phyloP scores from a whole-genome alignment of 148 eudicot species.

The Fagopyrum tataricum region DNA sequence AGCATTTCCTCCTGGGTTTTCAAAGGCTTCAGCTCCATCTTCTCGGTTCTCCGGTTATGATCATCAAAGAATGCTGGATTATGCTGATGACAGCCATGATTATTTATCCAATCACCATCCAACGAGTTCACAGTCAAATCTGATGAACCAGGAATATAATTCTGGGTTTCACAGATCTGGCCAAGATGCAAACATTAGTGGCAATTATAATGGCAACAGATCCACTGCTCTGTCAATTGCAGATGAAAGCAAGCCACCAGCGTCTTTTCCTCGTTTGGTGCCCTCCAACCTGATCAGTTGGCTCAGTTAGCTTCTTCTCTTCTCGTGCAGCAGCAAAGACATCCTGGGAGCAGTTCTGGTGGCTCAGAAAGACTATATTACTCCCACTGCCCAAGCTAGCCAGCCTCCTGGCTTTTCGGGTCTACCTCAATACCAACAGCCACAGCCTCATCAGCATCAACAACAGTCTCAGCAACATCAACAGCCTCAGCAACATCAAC shows the following conservation, averaged over 20 bases:
- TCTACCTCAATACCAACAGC: slow-evolving; percentile 7
- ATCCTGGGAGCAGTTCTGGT: slow-evolving; percentile 23
- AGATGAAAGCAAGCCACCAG: slow-evolving; percentile 19
- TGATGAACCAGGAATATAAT: slow-evolving; percentile 29
- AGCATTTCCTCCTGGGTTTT: slow-evolving; percentile 21
- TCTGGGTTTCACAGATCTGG: slow-evolving; percentile 24
- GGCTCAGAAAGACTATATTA: slow-evolving; percentile 24
- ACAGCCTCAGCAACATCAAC: slow-evolving; percentile 25
- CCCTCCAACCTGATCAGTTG: slow-evolving; percentile 46
- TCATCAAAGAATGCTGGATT: slow-evolving; percentile 23
- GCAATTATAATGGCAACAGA: slow-evolving; percentile 20
- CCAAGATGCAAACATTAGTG: slow-evolving; percentile 26
- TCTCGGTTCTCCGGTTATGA: slow-evolving; percentile 21
- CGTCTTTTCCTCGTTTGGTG: slow-evolving; percentile 27
- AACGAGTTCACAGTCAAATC: slow-evolving; percentile 22
- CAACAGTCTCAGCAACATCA: slow-evolving; percentile 34
- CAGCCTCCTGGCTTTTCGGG: slow-evolving; percentile 28
- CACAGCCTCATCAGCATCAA: slow-evolving; percentile 30
- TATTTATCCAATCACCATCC: slow-evolving; percentile 23
- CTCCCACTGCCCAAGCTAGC: slow-evolving; percentile 13
- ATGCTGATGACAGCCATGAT: slow-evolving; percentile 28
- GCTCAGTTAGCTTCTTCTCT: slow-evolving; percentile 44
- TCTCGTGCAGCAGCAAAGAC: slow-evolving; percentile 42
- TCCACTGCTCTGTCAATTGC: not conserved
- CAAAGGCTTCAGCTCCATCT: slow-evolving; percentile 19